phyloP scores from a whole-genome alignment of 495 filamentous ascomycete genomes.

The Neurospora discreta region DNA sequence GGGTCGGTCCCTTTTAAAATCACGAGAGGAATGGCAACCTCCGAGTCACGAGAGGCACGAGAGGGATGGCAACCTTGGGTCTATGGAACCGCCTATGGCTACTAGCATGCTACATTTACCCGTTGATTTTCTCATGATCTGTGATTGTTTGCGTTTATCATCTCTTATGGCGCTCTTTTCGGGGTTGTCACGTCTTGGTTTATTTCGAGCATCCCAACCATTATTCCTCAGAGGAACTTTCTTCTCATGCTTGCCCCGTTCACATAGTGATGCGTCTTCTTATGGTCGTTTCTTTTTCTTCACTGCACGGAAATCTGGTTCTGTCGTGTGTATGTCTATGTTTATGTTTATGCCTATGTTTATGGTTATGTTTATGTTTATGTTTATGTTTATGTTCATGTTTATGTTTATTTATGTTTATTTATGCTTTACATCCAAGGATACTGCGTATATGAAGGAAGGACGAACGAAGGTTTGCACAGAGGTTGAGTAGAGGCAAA shows the following conservation, averaged over 20 bases:
- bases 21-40: neutral
- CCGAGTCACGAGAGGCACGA: neutral
- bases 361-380: neutral
- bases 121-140: neutral
- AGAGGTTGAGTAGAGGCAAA: neutral
- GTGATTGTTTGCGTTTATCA: neutral
- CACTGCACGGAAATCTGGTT: neutral
- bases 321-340: neutral
- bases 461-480: neutral
- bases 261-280: neutral
- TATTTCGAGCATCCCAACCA: neutral
- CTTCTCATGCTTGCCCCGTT: neutral
- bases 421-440: neutral
- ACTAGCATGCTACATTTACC: neutral
- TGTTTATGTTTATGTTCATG: neutral
- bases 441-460: neutral
- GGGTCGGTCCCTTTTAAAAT: conserved; percentile 9
- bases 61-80: neutral
- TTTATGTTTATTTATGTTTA: no score
- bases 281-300: neutral
- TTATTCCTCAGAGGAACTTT: neutral
- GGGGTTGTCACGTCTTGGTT: neutral
- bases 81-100: neutral
- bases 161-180: neutral
- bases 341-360: neutral